Evolutionary conservation across 495 filamentous ascomycete genomes (phyloP), one percentile per base, ranked within the genome.

Genomic region (Penicillium taxi): DNA sequence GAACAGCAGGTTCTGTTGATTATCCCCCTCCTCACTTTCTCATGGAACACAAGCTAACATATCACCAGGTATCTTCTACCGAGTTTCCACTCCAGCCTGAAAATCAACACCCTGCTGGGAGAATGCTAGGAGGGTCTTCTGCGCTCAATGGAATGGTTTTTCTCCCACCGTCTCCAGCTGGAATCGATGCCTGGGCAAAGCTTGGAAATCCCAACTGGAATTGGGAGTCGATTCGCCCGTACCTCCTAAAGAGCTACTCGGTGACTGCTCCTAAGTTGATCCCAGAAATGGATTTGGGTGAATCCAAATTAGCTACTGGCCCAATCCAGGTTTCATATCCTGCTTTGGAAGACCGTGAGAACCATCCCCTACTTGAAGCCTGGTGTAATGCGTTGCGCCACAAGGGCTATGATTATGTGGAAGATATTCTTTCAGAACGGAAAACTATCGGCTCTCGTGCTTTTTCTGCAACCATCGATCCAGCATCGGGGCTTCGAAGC

Each of bases 121-220:
- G 47, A 17, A 28, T 58, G 5, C 45, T 65, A 4, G 56, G 61
- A n/a, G 59, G 61, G n/a, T 53, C 50, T 4, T 58, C 55, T 9
- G 47, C 47, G 0, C 58, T 63, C 41, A 65, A 65, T 35, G 47
- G 46, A 8, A 20, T 45, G 26, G 37, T 34, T 9, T 58, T 46
- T 18, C 41, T 53, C 9, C 43, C 53, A 9, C 61, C 59, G 0
- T 65, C 66, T 1, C 55, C 53, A 9, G 59, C 49, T 2, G 61
- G 55, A 12, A 56, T 78, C n/a, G 63, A 78, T 38, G 59, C 67
- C n/a, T 77, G 74, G 74, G 63, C 44, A 2, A 50, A 59, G 6
- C 49, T 79, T 13, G 75, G 75, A 6, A 78, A 75, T 42, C 34
- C 57, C 8, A 58, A 61, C 15, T 80, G 76, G 76, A 55, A 53